These are phyloP conservation scores for Ceraceosorus guamensis DNA, from an alignment of 1,284 basidiomycete genomes.

Conservation along the genomic window DNA sequence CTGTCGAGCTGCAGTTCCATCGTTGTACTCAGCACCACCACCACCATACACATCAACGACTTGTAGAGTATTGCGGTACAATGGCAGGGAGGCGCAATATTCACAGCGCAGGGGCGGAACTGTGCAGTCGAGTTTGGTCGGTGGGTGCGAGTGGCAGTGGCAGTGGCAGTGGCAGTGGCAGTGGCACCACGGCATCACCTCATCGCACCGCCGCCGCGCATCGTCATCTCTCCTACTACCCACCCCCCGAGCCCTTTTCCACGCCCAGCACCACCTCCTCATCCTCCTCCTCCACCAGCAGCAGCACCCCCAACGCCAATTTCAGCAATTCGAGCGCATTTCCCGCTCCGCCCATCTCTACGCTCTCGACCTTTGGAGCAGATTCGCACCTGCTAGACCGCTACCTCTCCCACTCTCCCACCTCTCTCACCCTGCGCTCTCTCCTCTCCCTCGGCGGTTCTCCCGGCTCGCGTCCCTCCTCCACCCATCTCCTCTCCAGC, in stretches of 20 bases:
- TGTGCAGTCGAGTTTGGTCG: too few relatives aligned
- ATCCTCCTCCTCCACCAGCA: not conserved
- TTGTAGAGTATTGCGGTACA: too few relatives aligned
- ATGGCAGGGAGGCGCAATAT: too few relatives aligned
- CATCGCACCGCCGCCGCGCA: not conserved
- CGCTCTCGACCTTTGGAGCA: conserved; percentile 34
- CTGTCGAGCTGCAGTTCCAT: too few relatives aligned
- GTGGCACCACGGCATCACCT: too few relatives aligned
- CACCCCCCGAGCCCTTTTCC: conserved; percentile 10
- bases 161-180: too few relatives aligned
- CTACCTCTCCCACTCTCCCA: conserved; percentile 32
- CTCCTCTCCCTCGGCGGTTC: conserved; percentile 37
- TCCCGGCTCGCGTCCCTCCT: conserved; percentile 26
- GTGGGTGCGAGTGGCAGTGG: too few relatives aligned
- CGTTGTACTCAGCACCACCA: too few relatives aligned
- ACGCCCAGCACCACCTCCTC: not conserved
- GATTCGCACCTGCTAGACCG: conserved; percentile 32
- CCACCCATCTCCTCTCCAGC: conserved; percentile 34
- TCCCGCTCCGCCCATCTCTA: conserved; percentile 5
- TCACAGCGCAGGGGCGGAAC: too few relatives aligned
- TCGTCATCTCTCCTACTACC: conserved; percentile 7
- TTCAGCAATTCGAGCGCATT: not conserved
- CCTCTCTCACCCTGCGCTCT: conserved; percentile 34
- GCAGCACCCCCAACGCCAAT: not conserved
- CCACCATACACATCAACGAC: too few relatives aligned